A percentile compares a stretch with the other conserved stretches of the same genome.
Evolutionary conservation across 148 eudicot genomes (phyloP).

Genomic region (Cornus kousa): DNA sequence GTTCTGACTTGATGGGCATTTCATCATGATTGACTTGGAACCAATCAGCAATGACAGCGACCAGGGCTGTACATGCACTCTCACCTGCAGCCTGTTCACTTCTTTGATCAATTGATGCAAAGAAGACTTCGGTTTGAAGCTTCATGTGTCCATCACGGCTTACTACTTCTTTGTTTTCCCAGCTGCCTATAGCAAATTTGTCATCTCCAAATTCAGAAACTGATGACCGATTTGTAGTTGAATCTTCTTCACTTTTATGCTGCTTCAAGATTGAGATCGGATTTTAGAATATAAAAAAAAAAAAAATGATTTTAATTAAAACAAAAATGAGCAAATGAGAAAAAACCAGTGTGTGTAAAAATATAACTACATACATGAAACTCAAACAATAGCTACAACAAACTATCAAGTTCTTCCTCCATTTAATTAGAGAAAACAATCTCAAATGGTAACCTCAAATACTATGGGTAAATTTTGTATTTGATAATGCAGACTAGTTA

Average conservation of each 20-base stretch:
- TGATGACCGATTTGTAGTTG: slow-evolving; percentile 27
- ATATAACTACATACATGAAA: not conserved
- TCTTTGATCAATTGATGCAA: slow-evolving; percentile 82
- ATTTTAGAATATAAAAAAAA: not conserved
- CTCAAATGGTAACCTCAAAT: not conserved
- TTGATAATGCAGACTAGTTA: no score
- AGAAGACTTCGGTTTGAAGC: slow-evolving; percentile 65
- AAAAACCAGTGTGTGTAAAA: not conserved
- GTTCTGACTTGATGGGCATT: slow-evolving; percentile 73
- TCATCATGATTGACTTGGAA: slow-evolving; percentile 52
- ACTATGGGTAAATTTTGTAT: no score
- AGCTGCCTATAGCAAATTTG: slow-evolving; percentile 66
- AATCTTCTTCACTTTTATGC: slow-evolving; percentile 29
- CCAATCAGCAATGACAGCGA: slow-evolving; percentile 87
- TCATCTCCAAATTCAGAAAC: slow-evolving; percentile 73
- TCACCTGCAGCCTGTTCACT: slow-evolving; percentile 80
- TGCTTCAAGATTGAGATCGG: slow-evolving; percentile 24
- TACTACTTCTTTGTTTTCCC: slow-evolving; percentile 62
- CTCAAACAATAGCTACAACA: not conserved
- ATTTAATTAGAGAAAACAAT: not conserved
- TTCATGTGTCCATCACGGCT: slow-evolving; percentile 75
- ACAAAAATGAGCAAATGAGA: not conserved
- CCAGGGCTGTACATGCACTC: slow-evolving; percentile 81
- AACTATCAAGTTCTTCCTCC: not conserved
- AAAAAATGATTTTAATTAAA: not conserved